Evolutionary conservation across 2,329 filamentous ascomycete genomes (phyloP).

Genomic region (Fusarium stilboides): DNA sequence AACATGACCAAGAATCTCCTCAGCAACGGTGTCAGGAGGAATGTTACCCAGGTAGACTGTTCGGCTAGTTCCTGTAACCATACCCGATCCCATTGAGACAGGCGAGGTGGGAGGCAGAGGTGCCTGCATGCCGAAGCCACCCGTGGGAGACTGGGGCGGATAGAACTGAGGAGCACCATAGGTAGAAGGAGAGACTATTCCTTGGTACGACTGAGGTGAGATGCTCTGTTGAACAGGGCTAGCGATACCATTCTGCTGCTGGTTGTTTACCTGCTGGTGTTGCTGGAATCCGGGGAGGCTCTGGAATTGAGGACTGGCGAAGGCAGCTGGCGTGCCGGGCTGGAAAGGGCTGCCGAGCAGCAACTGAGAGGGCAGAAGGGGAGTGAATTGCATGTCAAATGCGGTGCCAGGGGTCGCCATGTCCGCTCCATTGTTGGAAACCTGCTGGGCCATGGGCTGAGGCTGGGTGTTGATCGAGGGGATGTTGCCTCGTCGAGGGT

Average conservation of each 20-base stretch:
- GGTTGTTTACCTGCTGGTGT: conserved; percentile 65
- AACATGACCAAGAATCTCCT: conserved; percentile 97
- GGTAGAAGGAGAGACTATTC: conserved; percentile 87
- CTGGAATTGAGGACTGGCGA: conserved; percentile 93
- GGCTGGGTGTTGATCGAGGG: conserved; percentile 93
- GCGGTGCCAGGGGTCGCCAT: conserved; percentile 89
- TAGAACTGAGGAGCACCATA: conserved; percentile 87
- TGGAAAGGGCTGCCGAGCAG: conserved; percentile 97
- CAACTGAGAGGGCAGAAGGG: conserved; percentile 92
- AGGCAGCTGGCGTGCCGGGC: conserved; percentile 90
- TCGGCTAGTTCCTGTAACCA: conserved; percentile 91
- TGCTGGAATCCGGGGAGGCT: conserved; percentile 83
- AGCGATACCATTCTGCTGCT: conserved; percentile 73
- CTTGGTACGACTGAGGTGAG: conserved; percentile 87
- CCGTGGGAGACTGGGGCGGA: conserved; percentile 90
- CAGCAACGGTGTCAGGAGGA: conserved; percentile 95
- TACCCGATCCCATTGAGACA: conserved; percentile 81
- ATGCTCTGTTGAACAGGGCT: conserved; percentile 84
- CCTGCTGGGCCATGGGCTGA: conserved; percentile 69
- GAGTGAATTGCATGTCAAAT: conserved; percentile 99
- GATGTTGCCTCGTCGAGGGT: conserved; percentile 87
- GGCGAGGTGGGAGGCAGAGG: conserved; percentile 78
- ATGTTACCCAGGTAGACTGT: conserved; percentile 99
- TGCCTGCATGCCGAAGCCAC: conserved; percentile 74
- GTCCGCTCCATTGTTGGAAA: conserved; percentile 73